Evolutionary conservation across 2,329 filamentous ascomycete species (phyloP).

Genomic region (Cladosporium sp.): DNA sequence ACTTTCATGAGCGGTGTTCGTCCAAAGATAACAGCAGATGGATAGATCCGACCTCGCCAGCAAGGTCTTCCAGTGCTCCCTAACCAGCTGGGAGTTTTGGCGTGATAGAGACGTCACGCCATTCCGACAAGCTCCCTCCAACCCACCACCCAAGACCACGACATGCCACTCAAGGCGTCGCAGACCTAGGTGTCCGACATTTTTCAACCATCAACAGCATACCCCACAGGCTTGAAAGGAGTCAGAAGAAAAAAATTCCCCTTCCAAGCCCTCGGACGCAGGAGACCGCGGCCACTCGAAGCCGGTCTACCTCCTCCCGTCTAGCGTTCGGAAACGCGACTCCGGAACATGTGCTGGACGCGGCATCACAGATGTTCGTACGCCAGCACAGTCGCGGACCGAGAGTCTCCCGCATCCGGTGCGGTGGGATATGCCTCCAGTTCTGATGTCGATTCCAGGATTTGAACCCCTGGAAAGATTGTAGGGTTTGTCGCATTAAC

Average conservation of each 20-base stretch:
- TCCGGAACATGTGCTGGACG: constrained; percentile 25
- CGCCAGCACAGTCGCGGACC: constrained; percentile 22
- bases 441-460: constrained; percentile 16
- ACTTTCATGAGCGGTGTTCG: background rate
- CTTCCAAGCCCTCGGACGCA: constrained; percentile 15
- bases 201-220: constrained; percentile 13
- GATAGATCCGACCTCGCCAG: background rate
- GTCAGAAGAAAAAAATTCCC: background rate
- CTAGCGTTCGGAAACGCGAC: constrained; percentile 38
- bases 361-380: constrained; percentile 28
- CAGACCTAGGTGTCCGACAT: constrained; percentile 10
- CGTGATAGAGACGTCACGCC: background rate
- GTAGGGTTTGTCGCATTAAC: constrained; percentile 21
- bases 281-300: constrained; percentile 31
- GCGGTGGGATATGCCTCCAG: constrained; percentile 19
- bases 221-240: constrained; percentile 13
- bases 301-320: constrained; percentile 40
- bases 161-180: constrained; percentile 20
- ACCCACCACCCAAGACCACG: constrained; percentile 3
- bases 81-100: constrained; percentile 17
- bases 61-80: constrained; percentile 5
- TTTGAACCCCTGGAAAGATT: background rate
- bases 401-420: constrained; percentile 21
- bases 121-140: background rate
- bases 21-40: constrained; percentile 8